These are phyloP conservation scores for Kalmanozyma brasiliensis DNA, from an alignment of 1,284 basidiomycete species.

Conservation along the genomic window DNA sequence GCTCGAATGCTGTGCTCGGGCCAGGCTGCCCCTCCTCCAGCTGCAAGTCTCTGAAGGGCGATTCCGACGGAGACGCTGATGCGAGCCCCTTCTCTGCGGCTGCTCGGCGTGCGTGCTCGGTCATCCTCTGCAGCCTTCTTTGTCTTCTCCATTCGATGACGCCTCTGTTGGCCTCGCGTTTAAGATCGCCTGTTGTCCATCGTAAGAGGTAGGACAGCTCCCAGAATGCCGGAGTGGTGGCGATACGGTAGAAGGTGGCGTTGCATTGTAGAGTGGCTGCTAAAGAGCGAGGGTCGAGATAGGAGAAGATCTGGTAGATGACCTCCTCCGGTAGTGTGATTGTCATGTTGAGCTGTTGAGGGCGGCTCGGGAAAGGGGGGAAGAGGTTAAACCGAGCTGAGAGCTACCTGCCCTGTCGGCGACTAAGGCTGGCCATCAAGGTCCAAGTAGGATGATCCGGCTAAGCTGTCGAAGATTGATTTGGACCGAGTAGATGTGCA, in stretches of 20 bases:
- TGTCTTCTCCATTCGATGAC: slow-evolving; percentile 12
- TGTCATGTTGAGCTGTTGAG: slow-evolving; percentile 9
- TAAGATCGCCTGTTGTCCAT: slow-evolving; percentile 35
- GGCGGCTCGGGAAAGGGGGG: too few relatives aligned
- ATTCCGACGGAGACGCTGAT: not conserved
- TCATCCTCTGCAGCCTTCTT: slow-evolving; percentile 10
- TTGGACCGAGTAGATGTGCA: too few relatives aligned
- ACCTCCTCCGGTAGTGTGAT: slow-evolving; percentile 36
- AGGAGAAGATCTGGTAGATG: slow-evolving; percentile 28
- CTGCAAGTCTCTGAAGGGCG: slow-evolving; percentile 23
- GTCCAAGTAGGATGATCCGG: too few relatives aligned
- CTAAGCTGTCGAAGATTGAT: too few relatives aligned
- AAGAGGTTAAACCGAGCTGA: too few relatives aligned
- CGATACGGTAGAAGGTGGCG: slow-evolving; percentile 30
- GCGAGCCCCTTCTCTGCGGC: slow-evolving; percentile 3
- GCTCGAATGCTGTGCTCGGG: not conserved
- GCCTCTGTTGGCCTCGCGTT: slow-evolving; percentile 15
- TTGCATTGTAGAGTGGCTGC: slow-evolving; percentile 15
- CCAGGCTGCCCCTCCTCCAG: not conserved
- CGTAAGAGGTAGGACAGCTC: slow-evolving; percentile 36
- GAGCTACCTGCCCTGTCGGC: not conserved
- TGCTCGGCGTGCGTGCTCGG: slow-evolving; percentile 23
- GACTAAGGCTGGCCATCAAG: too few relatives aligned
- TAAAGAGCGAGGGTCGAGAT: slow-evolving; percentile 33
- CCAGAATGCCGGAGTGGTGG: slow-evolving; percentile 38